Conservation (phyloP, 140 eudicot genomes). For the Bidens hawaiensis region DNA sequence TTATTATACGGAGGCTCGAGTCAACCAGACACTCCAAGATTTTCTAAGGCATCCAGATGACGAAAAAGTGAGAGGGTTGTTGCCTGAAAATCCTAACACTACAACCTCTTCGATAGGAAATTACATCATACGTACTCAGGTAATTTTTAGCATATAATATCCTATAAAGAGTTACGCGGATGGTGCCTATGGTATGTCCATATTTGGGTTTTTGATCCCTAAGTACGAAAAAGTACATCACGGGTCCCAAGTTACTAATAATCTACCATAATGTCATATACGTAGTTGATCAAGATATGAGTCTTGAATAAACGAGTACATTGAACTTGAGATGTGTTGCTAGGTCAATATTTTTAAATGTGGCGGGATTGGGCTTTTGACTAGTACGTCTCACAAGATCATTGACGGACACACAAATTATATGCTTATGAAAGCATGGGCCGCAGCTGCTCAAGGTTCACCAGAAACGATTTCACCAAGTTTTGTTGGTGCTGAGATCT, state of each 20-base stretch:
- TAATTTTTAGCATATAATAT: too few species aligned
- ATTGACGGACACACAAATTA: constrained; percentile 5
- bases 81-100: not conserved
- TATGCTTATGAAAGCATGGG: constrained; percentile 26
- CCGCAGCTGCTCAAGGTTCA: not conserved
- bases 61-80: not conserved
- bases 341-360: constrained; percentile 28
- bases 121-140: not conserved
- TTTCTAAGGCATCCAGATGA: constrained; percentile 6
- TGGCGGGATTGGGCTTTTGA: constrained; percentile 29
- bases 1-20: not conserved
- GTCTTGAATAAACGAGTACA: not conserved
- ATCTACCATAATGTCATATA: too few species aligned
- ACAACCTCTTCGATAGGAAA: not conserved
- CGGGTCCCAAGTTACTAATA: too few species aligned
- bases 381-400: constrained; percentile 24
- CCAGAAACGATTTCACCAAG: not conserved
- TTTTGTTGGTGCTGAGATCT: not conserved
- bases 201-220: too few species aligned
- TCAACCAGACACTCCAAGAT: not conserved
- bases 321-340: not conserved
- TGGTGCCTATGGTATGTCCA: too few species aligned
- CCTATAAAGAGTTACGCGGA: too few species aligned
- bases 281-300: too few species aligned
- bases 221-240: too few species aligned